Conservation (phyloP, 192 early-diverging fungal species). For the Entomortierella beljakovae region DNA sequence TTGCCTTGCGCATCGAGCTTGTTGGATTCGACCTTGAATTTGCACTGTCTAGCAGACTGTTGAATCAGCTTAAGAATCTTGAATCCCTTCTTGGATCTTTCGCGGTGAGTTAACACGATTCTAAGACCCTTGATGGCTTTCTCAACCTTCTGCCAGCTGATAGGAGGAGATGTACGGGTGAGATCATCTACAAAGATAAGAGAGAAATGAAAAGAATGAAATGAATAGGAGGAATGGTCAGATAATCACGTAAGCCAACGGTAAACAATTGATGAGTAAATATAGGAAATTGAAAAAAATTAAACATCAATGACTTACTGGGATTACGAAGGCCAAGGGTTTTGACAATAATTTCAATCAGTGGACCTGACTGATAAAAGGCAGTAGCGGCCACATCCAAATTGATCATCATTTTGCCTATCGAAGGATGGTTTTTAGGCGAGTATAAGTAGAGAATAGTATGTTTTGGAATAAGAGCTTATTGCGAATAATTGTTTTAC, state of each 20-base stretch:
- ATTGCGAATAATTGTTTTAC: background rate
- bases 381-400: conserved; percentile 76
- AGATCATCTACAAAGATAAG: conserved; percentile 42
- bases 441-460: background rate
- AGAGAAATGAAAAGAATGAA: background rate
- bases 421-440: background rate
- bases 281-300: background rate
- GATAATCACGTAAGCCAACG: no score
- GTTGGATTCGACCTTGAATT: conserved; percentile 72
- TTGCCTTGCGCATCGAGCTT: conserved; percentile 6
- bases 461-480: background rate
- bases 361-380: conserved; percentile 71
- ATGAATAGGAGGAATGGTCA: no score
- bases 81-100: conserved; percentile 74
- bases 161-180: conserved; percentile 47
- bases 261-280: no score
- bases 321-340: conserved; percentile 67
- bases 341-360: conserved; percentile 76
- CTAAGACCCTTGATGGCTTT: conserved; percentile 64
- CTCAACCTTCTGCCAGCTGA: conserved; percentile 57
- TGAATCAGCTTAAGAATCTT: conserved; percentile 73
- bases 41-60: conserved; percentile 73
- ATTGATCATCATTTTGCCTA: conserved; percentile 75
- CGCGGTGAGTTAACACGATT: conserved; percentile 67
- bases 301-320: conserved; percentile 33